Evolutionary conservation across 176 grass and related monocot genomes (phyloP).

Genomic region (Leersia perrieri): DNA sequence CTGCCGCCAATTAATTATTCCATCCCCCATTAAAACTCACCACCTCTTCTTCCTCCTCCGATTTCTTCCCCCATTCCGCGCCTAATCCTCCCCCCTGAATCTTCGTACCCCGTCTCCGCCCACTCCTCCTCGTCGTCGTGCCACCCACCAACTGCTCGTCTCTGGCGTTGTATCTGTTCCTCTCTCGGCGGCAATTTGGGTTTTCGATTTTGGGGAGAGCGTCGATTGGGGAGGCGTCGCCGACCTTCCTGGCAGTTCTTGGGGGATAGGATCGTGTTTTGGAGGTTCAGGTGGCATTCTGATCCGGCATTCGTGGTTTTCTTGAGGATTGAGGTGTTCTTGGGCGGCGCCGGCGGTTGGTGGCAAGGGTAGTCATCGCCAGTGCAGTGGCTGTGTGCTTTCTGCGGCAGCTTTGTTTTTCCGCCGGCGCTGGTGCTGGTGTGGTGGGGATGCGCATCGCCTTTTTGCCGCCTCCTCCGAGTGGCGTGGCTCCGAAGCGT

Average conservation of each 20-base stretch:
- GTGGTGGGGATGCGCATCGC: slow-evolving; percentile 38
- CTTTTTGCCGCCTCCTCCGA: slow-evolving; percentile 41
- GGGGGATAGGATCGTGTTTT: background rate
- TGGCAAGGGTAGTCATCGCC: background rate
- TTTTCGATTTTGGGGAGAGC: background rate
- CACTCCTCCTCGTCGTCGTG: slow-evolving; percentile 38
- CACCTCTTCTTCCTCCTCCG: background rate
- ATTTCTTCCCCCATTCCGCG: background rate
- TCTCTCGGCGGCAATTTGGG: background rate
- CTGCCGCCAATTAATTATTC: slow-evolving; percentile 66
- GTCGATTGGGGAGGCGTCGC: background rate
- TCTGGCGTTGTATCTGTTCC: background rate
- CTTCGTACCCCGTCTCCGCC: background rate
- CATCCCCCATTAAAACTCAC: slow-evolving; percentile 41
- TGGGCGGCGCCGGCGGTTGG: slow-evolving; percentile 3
- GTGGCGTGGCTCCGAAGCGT: slow-evolving; percentile 42
- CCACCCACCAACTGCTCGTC: slow-evolving; percentile 22
- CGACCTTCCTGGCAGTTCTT: background rate
- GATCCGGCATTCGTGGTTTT: slow-evolving; percentile 8
- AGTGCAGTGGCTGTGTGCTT: background rate
- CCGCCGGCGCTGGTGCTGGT: slow-evolving; percentile 28
- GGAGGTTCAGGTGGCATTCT: slow-evolving; percentile 1
- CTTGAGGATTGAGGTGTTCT: background rate
- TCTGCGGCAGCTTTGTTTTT: slow-evolving; percentile 18
- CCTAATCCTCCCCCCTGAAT: slow-evolving; percentile 15